These are phyloP conservation scores for Coprinopsis sp. DNA, from an alignment of 768 basidiomycete genomes.

Conservation along the genomic window DNA sequence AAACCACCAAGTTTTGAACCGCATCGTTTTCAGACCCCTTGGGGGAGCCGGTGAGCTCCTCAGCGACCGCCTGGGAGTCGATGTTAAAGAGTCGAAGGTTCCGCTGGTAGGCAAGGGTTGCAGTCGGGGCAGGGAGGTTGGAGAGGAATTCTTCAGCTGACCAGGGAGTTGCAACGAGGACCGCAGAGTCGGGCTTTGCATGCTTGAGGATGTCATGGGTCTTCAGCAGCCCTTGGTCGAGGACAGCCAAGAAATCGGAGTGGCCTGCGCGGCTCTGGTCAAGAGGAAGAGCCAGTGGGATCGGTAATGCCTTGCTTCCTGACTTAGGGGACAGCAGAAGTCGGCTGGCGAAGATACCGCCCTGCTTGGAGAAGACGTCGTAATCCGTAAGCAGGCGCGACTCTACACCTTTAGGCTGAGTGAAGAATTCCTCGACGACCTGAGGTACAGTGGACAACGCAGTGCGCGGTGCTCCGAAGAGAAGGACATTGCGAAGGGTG, in stretches of 20 bases:
- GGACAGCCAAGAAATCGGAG: conserved; percentile 68
- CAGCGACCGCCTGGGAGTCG: conserved; percentile 52
- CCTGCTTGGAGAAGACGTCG: conserved; percentile 71
- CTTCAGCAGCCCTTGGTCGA: conserved; percentile 76
- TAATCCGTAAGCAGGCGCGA: conserved; percentile 63
- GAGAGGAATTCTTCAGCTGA: conserved; percentile 64
- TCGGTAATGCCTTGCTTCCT: conserved; percentile 39
- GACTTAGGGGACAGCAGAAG: conserved; percentile 57
- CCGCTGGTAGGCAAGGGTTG: conserved; percentile 44
- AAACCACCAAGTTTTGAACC: conserved; percentile 54
- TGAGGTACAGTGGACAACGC: conserved; percentile 52
- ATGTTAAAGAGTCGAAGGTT: conserved; percentile 55
- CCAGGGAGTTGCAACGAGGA: conserved; percentile 78
- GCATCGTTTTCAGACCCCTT: conserved; percentile 33
- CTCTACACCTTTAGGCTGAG: conserved; percentile 43
- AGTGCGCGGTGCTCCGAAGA: conserved; percentile 59
- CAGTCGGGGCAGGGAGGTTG: conserved; percentile 54
- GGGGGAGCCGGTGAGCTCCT: conserved; percentile 29
- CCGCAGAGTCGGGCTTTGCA: conserved; percentile 60
- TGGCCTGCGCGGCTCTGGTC: conserved; percentile 38
- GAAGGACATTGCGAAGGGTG: conserved; percentile 47
- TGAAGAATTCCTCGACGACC: conserved; percentile 56
- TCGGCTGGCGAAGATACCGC: conserved; percentile 65
- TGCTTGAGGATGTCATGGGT: conserved; percentile 67
- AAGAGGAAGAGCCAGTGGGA: conserved; percentile 56